Evolutionary conservation across 371 early-diverging fungal genomes (phyloP).

Genomic region (Funneliformis caledonium): DNA sequence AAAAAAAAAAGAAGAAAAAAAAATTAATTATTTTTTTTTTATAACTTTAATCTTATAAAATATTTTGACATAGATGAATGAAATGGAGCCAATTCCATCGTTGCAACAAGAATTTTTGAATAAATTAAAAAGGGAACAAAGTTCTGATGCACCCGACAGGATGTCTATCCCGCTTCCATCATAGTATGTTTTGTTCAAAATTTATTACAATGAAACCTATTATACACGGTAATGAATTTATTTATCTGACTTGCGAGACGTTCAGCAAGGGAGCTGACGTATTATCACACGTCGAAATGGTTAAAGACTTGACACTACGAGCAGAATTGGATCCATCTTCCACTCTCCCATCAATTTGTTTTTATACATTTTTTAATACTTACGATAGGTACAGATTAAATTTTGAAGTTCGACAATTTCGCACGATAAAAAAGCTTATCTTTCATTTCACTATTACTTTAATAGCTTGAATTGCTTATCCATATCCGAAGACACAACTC

Average conservation of each 20-base stretch:
- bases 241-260: constrained; percentile 19
- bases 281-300: constrained; percentile 70
- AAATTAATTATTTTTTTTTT: neutral
- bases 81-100: constrained; percentile 8
- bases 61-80: neutral
- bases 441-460: neutral
- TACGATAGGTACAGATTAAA: constrained; percentile 66
- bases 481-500: constrained; percentile 76
- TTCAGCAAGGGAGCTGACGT: constrained; percentile 73
- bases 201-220: constrained; percentile 16
- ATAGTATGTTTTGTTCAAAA: constrained; percentile 55
- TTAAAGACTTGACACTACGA: constrained; percentile 87
- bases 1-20: neutral
- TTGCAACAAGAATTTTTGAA: constrained; percentile 48
- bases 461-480: constrained; percentile 74
- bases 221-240: neutral
- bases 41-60: neutral
- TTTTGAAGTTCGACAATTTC: neutral
- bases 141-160: constrained; percentile 53
- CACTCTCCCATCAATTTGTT: constrained; percentile 92
- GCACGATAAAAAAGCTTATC: no score
- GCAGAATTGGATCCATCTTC: constrained; percentile 69
- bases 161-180: constrained; percentile 75
- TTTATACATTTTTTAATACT: constrained; percentile 98
- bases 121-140: constrained; percentile 49